phyloP scores from a whole-genome alignment of 2,329 filamentous ascomycete species.

The Fusarium luffae region DNA sequence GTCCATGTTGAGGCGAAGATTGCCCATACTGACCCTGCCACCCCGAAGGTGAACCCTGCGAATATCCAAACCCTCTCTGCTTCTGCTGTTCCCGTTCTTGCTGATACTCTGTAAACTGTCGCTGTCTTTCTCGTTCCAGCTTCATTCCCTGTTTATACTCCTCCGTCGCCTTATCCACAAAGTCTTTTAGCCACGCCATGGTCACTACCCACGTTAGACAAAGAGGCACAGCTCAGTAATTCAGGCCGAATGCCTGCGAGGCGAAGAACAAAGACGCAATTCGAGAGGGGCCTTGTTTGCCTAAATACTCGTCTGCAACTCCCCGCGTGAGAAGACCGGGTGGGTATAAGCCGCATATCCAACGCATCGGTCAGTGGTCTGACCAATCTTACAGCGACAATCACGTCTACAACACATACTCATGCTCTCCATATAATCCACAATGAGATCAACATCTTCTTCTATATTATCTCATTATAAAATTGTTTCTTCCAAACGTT shows the following conservation, averaged over 20 bases:
- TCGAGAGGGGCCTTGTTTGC: too few species aligned
- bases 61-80: not conserved
- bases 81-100: slow-evolving; percentile 27
- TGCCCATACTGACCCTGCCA: slow-evolving; percentile 8
- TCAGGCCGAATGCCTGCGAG: too few species aligned
- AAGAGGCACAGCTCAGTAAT: not conserved
- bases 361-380: not conserved
- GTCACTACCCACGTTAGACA: not conserved
- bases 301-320: not conserved
- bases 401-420: not conserved
- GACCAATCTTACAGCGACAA: not conserved
- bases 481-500: too few species aligned
- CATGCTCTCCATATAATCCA: too few species aligned
- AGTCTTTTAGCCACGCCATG: slow-evolving; percentile 41
- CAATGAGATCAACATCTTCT: too few species aligned
- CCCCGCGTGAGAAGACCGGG: not conserved
- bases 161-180: slow-evolving; percentile 42
- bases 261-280: too few species aligned
- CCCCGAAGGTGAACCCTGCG: not conserved
- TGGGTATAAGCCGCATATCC: slow-evolving; percentile 5
- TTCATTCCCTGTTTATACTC: slow-evolving; percentile 34
- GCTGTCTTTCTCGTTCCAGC: slow-evolving; percentile 25
- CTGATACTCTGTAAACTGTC: slow-evolving; percentile 25
- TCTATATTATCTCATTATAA: too few species aligned
- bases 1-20: slow-evolving; percentile 3